Base-by-base conservation (phyloP, 2,329 filamentous ascomycete genomes). In the Fusarium falciforme region DNA sequence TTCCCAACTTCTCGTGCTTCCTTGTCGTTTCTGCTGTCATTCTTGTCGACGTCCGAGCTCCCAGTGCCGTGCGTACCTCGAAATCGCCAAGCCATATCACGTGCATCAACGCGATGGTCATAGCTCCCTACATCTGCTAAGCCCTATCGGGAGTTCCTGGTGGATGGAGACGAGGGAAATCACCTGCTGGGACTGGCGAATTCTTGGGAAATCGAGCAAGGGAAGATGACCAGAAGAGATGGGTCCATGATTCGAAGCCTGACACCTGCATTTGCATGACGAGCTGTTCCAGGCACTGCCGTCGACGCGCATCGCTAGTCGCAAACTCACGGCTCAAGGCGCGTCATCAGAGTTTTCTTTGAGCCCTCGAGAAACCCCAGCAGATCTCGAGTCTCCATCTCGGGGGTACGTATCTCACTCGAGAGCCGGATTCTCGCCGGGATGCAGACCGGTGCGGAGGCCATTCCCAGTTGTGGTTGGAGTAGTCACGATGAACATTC, bases 81-180 rank as follows among this genome's bases (percentile, higher is more conserved):
- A 68, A 62, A 66, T 54, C 61, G 71, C 67, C 64, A 71, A 75
- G 64, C 36, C 59, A 74, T 73, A 73, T 74, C 80, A 79, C 78
- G 77, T 73, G 67, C 55, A 70, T 61, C 20, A 33, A 27, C 33
- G 35, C 31, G 57, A 62, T 79, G 79, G 78, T 75, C 79, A 79
- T 79, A 80, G 79, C 78, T 79, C 69, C 67, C 22, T 61, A 57
- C 57, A 49, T 33, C 27, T 67, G 49, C 76, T 78, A 80, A 78
- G 72, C 79, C 76, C 71, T 76, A 72, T 77, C 69, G 63, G 71
- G 73, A 61, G 63, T 27, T 44, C 36, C 31, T 58, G 40, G 55
- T 61, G 66, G 61, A 64, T 61, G 35, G 71, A 59, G 72, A 66
- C 71, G 58, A 67, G 61, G 36, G 60, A 44, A 64, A 67, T 68